Percentiles rank a stretch among this genome's conserved stretches.
Evolutionary conservation across 73 alveolate species (phyloP).

Genomic region (Paramecium tetraurelia): DNA sequence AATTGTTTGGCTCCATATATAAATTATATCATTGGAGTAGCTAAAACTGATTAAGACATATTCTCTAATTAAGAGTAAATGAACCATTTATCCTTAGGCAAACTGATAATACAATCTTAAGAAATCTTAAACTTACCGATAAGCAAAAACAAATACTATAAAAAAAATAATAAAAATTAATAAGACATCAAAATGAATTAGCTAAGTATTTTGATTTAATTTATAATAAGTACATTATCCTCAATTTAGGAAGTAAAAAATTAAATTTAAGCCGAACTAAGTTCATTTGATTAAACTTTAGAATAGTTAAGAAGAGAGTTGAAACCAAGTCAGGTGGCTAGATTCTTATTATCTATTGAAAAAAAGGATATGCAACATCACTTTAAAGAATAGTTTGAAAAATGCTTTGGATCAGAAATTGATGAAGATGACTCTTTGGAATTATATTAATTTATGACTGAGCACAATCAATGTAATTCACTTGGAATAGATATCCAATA

Average conservation of each 20-base stretch:
- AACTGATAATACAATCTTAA: background rate
- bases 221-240: background rate
- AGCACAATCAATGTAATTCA: constrained; percentile 32
- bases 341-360: constrained; percentile 19
- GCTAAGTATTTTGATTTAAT: background rate
- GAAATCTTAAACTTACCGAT: constrained; percentile 2
- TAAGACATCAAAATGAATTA: constrained; percentile 15
- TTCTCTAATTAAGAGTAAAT: background rate
- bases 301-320: constrained; percentile 20
- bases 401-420: constrained; percentile 39
- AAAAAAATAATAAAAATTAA: constrained; percentile 18
- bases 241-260: constrained; percentile 27
- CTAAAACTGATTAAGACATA: background rate
- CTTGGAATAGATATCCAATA: constrained; percentile 29
- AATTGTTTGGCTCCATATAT: constrained; percentile 40
- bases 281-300: constrained; percentile 19
- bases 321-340: constrained; percentile 26
- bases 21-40: constrained; percentile 16
- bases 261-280: background rate
- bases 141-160: background rate
- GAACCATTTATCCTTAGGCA: background rate
- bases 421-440: constrained; percentile 54
- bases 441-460: constrained; percentile 40
- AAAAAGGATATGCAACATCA: constrained; percentile 49
- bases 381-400: constrained; percentile 30